These are phyloP conservation scores for Selaginella tamariscina DNA, from an alignment of 75 land plant genomes.

Conservation along the genomic window DNA sequence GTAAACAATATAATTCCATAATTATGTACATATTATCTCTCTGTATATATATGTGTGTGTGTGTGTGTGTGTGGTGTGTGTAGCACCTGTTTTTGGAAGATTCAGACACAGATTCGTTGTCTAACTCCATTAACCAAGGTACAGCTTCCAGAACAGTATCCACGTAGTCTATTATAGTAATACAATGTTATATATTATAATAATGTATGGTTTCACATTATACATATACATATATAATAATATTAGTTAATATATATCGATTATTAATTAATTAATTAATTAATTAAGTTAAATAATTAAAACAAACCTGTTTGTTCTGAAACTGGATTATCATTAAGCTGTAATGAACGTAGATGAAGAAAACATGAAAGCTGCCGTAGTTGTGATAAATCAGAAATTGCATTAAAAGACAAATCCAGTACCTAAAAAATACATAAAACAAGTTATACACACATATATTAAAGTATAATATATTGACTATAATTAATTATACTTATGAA, in stretches of 20 bases:
- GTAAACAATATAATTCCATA: no score
- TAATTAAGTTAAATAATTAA: no score
- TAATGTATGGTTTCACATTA: no score
- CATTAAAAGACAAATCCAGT: constrained; percentile 30
- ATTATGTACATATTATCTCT: no score
- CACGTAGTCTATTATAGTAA: constrained; percentile 17
- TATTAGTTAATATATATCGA: no score
- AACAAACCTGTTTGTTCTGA: no score
- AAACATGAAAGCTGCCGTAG: constrained; percentile 21
- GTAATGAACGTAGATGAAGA: constrained; percentile 18
- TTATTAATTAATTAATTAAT: no score
- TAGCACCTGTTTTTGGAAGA: neutral
- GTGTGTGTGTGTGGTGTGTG: no score
- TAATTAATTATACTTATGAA: neutral
- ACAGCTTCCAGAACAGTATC: constrained; percentile 28
- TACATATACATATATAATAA: no score
- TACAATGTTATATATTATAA: no score
- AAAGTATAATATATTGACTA: neutral
- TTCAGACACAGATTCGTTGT: constrained; percentile 24
- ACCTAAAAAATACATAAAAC: constrained; percentile 17
- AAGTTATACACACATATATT: neutral
- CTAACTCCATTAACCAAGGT: constrained; percentile 31
- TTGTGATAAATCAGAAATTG: constrained; percentile 17
- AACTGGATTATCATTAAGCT: constrained; percentile 31
- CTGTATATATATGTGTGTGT: no score